A percentile compares a stretch with the other conserved stretches of the same genome.
Conservation (phyloP, 305 asterid species). For the Fraxinus greggii region DNA sequence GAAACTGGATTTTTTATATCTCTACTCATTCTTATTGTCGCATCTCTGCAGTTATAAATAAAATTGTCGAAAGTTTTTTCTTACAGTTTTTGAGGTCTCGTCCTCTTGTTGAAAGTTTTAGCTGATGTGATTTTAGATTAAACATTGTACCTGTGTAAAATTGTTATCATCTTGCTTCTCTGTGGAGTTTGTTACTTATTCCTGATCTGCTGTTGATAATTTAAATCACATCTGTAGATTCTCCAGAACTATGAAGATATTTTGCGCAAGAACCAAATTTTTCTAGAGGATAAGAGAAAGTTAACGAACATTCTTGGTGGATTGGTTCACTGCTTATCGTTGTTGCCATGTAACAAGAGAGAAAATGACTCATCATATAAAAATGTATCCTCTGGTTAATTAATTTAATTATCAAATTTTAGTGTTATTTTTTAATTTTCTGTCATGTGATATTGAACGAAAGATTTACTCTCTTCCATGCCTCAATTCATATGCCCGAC, state of each 20-base stretch:
- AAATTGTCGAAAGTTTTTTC: constrained; percentile 1
- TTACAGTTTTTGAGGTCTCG: not conserved
- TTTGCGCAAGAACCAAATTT: constrained; percentile 65
- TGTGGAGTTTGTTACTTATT: constrained; percentile 7
- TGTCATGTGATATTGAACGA: not conserved
- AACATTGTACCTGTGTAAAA: not conserved
- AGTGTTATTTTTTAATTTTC: not conserved
- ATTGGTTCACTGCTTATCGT: constrained; percentile 65
- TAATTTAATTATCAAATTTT: not conserved
- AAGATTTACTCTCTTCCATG: not conserved
- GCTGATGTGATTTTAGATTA: constrained; percentile 16
- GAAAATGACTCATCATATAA: constrained; percentile 41
- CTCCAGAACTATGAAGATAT: constrained; percentile 64
- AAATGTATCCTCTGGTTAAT: constrained; percentile 41
- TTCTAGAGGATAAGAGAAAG: constrained; percentile 69
- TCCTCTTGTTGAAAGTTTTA: not conserved
- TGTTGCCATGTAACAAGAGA: constrained; percentile 57
- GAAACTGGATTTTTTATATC: not conserved
- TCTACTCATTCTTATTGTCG: constrained; percentile 10
- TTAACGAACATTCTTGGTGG: constrained; percentile 68
- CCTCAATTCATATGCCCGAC: not conserved
- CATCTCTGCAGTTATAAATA: not conserved
- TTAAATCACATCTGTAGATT: constrained; percentile 47
- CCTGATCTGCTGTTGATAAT: not conserved
- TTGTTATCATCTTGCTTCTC: constrained; percentile 9